Conservation (phyloP, 2,329 filamentous ascomycete species). For the Monosporascus cannonballus region DNA sequence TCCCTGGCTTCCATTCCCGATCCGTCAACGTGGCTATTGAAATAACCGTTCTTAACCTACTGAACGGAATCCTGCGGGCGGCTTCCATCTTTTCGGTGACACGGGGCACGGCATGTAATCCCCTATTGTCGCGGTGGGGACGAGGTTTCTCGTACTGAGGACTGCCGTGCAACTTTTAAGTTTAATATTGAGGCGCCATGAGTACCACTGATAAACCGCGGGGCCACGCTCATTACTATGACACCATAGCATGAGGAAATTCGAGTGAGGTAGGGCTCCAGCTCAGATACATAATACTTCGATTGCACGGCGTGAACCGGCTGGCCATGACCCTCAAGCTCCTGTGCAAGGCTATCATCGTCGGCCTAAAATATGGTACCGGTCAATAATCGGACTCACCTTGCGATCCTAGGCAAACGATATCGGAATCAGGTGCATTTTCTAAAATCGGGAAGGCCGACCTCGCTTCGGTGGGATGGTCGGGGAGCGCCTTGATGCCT, state of each 20-base stretch:
- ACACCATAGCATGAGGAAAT: background rate
- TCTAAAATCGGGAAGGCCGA: no score
- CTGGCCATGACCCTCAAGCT: background rate
- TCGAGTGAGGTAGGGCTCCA: background rate
- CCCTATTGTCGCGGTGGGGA: background rate
- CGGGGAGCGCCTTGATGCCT: no score
- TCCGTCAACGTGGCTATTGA: background rate
- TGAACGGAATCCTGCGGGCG: background rate
- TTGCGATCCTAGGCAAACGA: no score
- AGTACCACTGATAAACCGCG: background rate
- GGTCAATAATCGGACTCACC: background rate
- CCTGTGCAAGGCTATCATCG: background rate
- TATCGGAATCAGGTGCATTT: no score
- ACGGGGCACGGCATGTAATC: background rate
- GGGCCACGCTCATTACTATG: background rate
- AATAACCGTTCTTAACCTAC: background rate
- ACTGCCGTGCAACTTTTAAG: background rate
- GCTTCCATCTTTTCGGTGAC: background rate
- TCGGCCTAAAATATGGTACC: background rate
- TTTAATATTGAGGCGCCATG: background rate
- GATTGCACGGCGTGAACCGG: background rate
- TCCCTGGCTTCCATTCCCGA: background rate
- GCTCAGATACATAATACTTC: background rate
- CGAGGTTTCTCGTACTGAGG: background rate
- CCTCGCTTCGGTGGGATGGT: no score